A percentile compares a stretch with the other conserved stretches of the same genome.
Conservation (phyloP, 106 monocot species). For the Xerophyta viscosa region DNA sequence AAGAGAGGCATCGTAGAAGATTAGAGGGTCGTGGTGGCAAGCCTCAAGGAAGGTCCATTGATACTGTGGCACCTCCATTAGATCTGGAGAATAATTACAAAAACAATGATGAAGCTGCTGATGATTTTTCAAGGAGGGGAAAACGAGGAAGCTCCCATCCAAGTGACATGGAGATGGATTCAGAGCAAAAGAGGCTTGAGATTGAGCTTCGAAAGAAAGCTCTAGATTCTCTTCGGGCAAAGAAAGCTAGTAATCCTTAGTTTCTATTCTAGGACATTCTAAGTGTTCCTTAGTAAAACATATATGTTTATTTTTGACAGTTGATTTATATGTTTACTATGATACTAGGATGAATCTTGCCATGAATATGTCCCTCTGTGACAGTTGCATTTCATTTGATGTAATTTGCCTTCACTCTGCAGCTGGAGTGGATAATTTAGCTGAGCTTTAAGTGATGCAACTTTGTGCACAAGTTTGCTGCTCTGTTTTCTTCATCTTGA, state of each 20-base stretch:
- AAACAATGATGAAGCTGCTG: conserved; percentile 23
- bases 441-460: conserved; percentile 19
- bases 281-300: neutral
- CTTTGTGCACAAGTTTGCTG: conserved; percentile 12
- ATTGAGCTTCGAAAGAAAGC: conserved; percentile 82
- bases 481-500: neutral
- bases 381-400: conserved; percentile 17
- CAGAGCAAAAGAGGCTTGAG: conserved; percentile 76
- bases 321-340: neutral
- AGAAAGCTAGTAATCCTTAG: conserved; percentile 64
- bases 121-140: conserved; percentile 12
- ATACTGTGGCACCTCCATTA: conserved; percentile 26
- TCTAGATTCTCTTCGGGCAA: conserved; percentile 80
- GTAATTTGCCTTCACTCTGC: conserved; percentile 26
- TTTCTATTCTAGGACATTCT: conserved; percentile 5
- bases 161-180: conserved; percentile 27
- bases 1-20: conserved; percentile 65
- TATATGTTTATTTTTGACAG: conserved; percentile 6
- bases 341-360: conserved; percentile 23
- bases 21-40: conserved; percentile 57
- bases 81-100: conserved; percentile 27
- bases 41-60: conserved; percentile 34
- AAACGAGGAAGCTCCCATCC: conserved; percentile 4
- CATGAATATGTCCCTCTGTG: conserved; percentile 4
- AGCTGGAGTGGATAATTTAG: conserved; percentile 29